A percentile compares a stretch with the other conserved stretches of the same genome.
Evolutionary conservation across 2,329 filamentous ascomycete species (phyloP).

Genomic region (Botrytis squamosa): DNA sequence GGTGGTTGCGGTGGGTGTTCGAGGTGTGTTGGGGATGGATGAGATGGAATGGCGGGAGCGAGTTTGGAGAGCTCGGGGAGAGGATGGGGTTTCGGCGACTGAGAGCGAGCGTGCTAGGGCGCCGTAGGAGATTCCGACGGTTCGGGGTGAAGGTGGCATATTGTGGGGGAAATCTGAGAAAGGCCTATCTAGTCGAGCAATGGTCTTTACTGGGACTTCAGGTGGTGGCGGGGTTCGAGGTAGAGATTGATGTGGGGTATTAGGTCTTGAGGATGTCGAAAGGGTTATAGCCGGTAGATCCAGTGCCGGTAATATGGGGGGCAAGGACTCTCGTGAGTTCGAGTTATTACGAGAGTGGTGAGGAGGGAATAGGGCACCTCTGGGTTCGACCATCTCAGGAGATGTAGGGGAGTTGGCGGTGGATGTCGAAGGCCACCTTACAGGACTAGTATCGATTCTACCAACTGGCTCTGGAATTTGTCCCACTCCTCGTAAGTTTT

Average conservation of each 20-base stretch:
- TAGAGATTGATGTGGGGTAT: background rate
- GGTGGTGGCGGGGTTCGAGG: background rate
- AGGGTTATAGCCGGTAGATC: constrained; percentile 6
- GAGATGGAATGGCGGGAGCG: constrained; percentile 2
- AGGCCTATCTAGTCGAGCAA: background rate
- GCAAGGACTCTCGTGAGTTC: background rate
- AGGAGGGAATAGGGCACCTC: background rate
- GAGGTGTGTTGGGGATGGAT: constrained; percentile 1
- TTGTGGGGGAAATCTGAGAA: constrained; percentile 13
- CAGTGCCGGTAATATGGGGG: constrained; percentile 5
- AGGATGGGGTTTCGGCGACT: background rate
- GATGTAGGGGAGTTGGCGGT: constrained; percentile 5
- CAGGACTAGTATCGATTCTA: background rate
- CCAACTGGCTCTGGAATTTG: background rate
- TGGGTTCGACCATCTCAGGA: background rate
- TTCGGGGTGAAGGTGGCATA: background rate
- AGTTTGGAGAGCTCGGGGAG: background rate
- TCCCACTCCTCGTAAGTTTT: background rate
- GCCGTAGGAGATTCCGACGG: background rate
- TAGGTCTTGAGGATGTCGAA: constrained; percentile 2
- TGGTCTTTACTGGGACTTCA: background rate
- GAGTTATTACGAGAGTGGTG: background rate
- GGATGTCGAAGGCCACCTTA: constrained; percentile 13
- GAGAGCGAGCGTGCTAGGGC: background rate
- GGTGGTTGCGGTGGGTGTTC: background rate